Evolutionary conservation across 2,329 filamentous ascomycete genomes (phyloP), one percentile per base, ranked within the genome.

Genomic region (Xylariaceae sp.): DNA sequence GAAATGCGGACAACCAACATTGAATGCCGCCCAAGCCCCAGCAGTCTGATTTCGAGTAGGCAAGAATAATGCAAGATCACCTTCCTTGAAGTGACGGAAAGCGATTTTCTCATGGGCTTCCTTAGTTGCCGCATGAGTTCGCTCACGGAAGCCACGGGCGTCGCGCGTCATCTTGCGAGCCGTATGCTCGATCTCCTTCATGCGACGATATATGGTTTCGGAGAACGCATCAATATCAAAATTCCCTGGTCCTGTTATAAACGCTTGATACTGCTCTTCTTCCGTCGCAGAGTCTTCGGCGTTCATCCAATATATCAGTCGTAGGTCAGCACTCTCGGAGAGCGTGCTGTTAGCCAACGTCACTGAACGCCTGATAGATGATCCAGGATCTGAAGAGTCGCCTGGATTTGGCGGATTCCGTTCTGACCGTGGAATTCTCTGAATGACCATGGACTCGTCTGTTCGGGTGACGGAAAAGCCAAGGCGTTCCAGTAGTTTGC

Each of bases 21-120:
- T 99, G 81, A 99, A 99, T 0, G 94, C 94, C 4, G 94, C 94
- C 94, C 94, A 99, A 0, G 94, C 93, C 13, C 93, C 89, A 3
- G 92, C 94, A 44, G 89, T 90, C 74, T 97, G 92, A 71, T 97
- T 97, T 42, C 93, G 83, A 0, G 94, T 99, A 0, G 94, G 94
- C 47, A 99, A 77, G 77, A 99, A 99, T 1, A 99, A 75, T 10
- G 93, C 94, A 11, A 99, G 81, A 70, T 99, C 94, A 6, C 94
- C 93, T 73, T 97, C 92, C 71, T 97, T 97, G 78, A 99, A 99
- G 54, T 93, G 88, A 62, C 88, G 88, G 72, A 94, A 97, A 1
- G 94, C 92, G 70, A 99, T 97, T 78, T 97, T 97, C 66, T 96
- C 90, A 68, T 96, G 90, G 0, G 90, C 87, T 69, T 97, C 94